These are phyloP conservation scores for Didymella pomorum DNA, from an alignment of 2,329 filamentous ascomycete species.

Conservation along the genomic window DNA sequence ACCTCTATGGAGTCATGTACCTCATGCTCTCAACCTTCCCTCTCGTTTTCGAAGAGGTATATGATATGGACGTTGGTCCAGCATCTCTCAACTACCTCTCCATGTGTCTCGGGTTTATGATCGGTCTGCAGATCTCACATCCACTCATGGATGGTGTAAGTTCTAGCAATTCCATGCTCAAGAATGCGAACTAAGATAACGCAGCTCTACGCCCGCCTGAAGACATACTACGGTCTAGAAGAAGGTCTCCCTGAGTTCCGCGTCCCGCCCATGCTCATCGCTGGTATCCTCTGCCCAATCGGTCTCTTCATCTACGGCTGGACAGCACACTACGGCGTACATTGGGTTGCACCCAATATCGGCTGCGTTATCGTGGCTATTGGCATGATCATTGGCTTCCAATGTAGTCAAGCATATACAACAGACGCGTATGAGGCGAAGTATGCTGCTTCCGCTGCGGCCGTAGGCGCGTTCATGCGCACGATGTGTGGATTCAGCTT, in stretches of 20 bases:
- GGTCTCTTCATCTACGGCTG: slow-evolving; percentile 63
- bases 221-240: slow-evolving; percentile 32
- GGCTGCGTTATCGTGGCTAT: slow-evolving; percentile 60
- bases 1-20: slow-evolving; percentile 69
- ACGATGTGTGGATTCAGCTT: slow-evolving; percentile 63
- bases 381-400: slow-evolving; percentile 62
- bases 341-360: slow-evolving; percentile 65
- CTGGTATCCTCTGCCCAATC: slow-evolving; percentile 59
- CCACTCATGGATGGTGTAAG: slow-evolving; percentile 56
- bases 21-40: slow-evolving; percentile 70
- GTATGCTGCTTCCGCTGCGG: slow-evolving; percentile 58
- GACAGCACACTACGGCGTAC: slow-evolving; percentile 61
- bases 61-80: slow-evolving; percentile 63
- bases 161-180: background rate
- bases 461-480: slow-evolving; percentile 67
- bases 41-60: slow-evolving; percentile 62
- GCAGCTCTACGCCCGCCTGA: slow-evolving; percentile 38
- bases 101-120: slow-evolving; percentile 66
- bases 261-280: slow-evolving; percentile 64
- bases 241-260: slow-evolving; percentile 54
- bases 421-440: slow-evolving; percentile 67
- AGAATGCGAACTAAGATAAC: background rate
- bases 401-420: slow-evolving; percentile 68
- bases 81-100: slow-evolving; percentile 71
- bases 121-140: slow-evolving; percentile 52